Base-by-base conservation (phyloP, 768 basidiomycete genomes). In the Xanthoconium stramineum region DNA sequence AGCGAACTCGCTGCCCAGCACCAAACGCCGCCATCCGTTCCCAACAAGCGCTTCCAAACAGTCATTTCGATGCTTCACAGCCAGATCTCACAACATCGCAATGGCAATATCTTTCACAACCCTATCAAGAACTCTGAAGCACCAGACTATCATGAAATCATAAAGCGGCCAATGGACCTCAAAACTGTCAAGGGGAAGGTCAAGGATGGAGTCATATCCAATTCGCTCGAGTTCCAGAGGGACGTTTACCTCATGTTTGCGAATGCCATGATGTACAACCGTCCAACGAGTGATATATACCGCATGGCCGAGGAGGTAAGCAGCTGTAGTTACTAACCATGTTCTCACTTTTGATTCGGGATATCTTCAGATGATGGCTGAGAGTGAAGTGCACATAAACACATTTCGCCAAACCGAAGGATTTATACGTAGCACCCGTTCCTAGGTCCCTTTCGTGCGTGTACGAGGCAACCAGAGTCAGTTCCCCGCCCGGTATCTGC, bases 241-340 rank as follows among this genome's bases (percentile, higher is more conserved):
- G 96, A 97, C 63, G 82, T 95, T 11, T 88, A 84, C 67, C 77
- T 97, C 59, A 96, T 98, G 88, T 96, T 97, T 71, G 90, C 93
- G 9, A 98, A 98, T 70, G 91, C 96, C 6, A 88, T 96, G 84
- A 93, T 98, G 89, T 98, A 94, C 70, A 98, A 98, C 61, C 77
- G 87, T 46, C 89, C 91, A 1, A 84, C 84, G 5, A 89, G 88
- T 15, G 90, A 92, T 66, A 87, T 96, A n/a, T 84, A 87, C 59
- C 79, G 78, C 50, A 96, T 95, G 91, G 91, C 95, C 7, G 85
- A 92, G 68, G 91, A 94, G 77, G 94, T 94, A 67, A 72, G 88
- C 42, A 53, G 24, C 24, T 32, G 35, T 57, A 19, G 19, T 43
- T 35, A 24, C 30, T 15, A n/a, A 48, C n/a, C 50, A 38, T 46